Evolutionary conservation across 2,329 filamentous ascomycete species (phyloP).

Genomic region (Trichothecium sympodiale): DNA sequence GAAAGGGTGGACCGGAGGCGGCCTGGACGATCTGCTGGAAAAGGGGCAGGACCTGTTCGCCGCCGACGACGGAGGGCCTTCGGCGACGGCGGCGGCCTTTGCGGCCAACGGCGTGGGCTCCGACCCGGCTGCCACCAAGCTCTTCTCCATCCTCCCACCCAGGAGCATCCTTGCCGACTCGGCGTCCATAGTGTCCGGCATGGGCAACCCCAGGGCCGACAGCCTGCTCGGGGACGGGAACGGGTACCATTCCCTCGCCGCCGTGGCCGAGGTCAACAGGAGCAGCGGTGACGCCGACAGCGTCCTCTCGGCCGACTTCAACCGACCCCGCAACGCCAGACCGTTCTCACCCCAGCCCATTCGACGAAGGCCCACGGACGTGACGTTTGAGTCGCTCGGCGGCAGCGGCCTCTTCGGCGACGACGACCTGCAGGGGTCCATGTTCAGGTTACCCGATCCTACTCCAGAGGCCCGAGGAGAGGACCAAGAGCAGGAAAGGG

Average conservation of each 20-base stretch:
- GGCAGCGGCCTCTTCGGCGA: conserved; percentile 10
- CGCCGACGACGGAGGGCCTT: conserved; percentile 21
- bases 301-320: conserved; percentile 42
- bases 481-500: conserved; percentile 5
- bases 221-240: conserved; percentile 41
- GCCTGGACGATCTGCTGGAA: conserved; percentile 54
- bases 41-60: conserved; percentile 52
- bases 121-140: conserved; percentile 29
- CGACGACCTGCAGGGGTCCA: conserved; percentile 7
- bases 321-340: conserved; percentile 39
- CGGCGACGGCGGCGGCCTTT: conserved; percentile 3
- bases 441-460: conserved; percentile 3
- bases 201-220: conserved; percentile 24
- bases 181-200: conserved; percentile 24
- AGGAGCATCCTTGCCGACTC: conserved; percentile 51
- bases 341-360: conserved; percentile 51
- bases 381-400: conserved; percentile 26
- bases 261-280: conserved; percentile 22
- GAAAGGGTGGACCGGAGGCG: conserved; percentile 58
- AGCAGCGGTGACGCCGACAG: conserved; percentile 32
- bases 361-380: conserved; percentile 26
- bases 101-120: conserved; percentile 20
- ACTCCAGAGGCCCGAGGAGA: conserved; percentile 1
- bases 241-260: conserved; percentile 47
- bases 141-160: conserved; percentile 54